Base-by-base conservation (phyloP, 2,329 filamentous ascomycete species). In the Arthrobotrys sinensis region DNA sequence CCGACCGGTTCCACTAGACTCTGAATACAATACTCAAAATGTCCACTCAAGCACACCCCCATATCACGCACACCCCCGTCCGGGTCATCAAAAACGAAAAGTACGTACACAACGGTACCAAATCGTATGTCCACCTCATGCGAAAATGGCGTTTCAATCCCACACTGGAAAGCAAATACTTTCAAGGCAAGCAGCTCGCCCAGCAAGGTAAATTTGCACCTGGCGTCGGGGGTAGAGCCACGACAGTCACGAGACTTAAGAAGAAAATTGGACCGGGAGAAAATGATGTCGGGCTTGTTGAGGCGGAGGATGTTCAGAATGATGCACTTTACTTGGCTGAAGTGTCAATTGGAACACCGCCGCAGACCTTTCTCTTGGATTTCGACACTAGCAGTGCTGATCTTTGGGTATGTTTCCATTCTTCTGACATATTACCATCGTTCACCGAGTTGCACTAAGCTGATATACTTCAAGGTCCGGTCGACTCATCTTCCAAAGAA, bases 351-450 rank as follows among this genome's bases (percentile, higher is more conserved):
- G 91, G 91, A 24, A 91, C 88, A 0, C 91, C 91, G 14, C 84
- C 86, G 1, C 90, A 93, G 85, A 89, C 84, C 60, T 81, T 90
- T 55, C 87, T 86, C 80, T 83, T 92, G n/a, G 88, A 92, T 81
- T 92, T 93, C 79, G 91, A 93, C 82, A 92, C 91, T 45, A 91
- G 91, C 19, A 91, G 90, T 10, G 87, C 90, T 19, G 91, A 93
- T 85, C 86, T 91, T 21, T 93, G 90, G 91, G 88, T 90, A 85
- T 80, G 86, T 72, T 40, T 6, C 14, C 8, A 8, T 12, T 57
- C 12, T 52, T 6, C 2, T n/a, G 67, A 16, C 70, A n/a, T n/a
- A n/a, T 40, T 64, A 11, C 16, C 45, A 19, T 19, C 5, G 43
- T 62, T 32, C 46, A 70, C 19, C 11, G 21, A 45, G 10, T 45